These are phyloP conservation scores for Biancaea sappan DNA, from an alignment of 306 rosid genomes.

Conservation along the genomic window DNA sequence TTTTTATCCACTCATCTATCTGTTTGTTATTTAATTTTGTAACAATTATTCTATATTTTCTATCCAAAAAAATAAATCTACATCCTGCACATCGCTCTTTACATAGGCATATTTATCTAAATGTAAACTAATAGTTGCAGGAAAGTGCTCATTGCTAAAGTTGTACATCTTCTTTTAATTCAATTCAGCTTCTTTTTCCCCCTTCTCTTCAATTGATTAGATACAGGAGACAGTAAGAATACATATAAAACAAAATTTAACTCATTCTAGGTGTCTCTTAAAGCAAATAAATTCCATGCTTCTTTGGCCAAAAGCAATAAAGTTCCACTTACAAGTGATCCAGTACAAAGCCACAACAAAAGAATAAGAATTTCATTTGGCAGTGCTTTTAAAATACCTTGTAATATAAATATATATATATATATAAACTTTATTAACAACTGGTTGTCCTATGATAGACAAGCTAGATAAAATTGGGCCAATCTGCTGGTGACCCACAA, in stretches of 20 bases:
- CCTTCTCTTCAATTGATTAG: not conserved
- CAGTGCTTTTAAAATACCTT: not conserved
- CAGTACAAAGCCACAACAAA: not conserved
- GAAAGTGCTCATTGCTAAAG: not conserved
- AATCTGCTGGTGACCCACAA: not conserved
- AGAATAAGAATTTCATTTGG: not conserved
- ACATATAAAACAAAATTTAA: conserved; percentile 3
- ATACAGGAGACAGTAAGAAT: conserved; percentile 11
- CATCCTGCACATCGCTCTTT: not conserved
- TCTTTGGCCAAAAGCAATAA: not conserved
- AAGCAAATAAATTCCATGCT: not conserved
- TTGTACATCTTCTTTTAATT: not conserved
- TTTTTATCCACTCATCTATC: not conserved
- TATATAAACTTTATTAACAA: not conserved
- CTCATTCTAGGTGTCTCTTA: not conserved
- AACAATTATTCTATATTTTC: not conserved
- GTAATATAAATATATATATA: too few species aligned
- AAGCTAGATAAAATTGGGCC: not conserved
- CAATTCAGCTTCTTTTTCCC: not conserved
- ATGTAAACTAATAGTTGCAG: not conserved
- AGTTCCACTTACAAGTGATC: not conserved
- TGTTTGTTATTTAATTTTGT: not conserved
- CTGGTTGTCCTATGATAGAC: not conserved
- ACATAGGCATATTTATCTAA: not conserved
- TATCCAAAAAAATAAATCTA: too few species aligned